A percentile compares a stretch with the other conserved stretches of the same genome.
Conservation (phyloP, 345 rosid genomes). For the Arabis hirsuta region DNA sequence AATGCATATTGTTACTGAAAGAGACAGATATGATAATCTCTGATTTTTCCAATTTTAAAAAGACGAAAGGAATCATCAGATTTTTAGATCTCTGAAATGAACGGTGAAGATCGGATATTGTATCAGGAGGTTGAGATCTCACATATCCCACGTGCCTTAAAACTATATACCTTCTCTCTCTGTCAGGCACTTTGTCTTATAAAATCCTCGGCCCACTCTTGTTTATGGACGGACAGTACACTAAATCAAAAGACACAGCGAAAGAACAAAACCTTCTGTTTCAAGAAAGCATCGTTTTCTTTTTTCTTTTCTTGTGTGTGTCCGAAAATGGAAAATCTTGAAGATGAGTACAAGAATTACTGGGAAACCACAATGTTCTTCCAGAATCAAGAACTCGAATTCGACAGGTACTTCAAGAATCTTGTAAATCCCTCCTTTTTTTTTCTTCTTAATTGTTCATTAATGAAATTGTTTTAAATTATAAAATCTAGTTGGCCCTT, state of each 20-base stretch:
- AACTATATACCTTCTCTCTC: not conserved
- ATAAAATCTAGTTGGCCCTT: conserved; percentile 53
- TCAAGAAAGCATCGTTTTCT: conserved; percentile 39
- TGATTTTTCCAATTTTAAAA: not conserved
- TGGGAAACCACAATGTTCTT: conserved; percentile 77
- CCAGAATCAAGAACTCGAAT: conserved; percentile 64
- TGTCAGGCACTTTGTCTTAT: conserved; percentile 35
- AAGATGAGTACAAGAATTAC: conserved; percentile 58
- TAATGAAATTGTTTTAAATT: conserved; percentile 4
- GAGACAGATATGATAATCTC: conserved; percentile 5
- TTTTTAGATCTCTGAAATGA: conserved; percentile 17
- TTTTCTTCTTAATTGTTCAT: not conserved
- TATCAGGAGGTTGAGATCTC: conserved; percentile 32
- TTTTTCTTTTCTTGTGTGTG: not conserved
- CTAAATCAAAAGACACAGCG: conserved; percentile 22
- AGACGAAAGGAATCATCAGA: not conserved
- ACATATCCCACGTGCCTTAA: conserved; percentile 37
- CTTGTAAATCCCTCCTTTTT: not conserved
- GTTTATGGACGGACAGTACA: conserved; percentile 36
- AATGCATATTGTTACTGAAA: conserved; percentile 5
- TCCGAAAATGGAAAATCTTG: conserved; percentile 42
- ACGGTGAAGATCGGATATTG: conserved; percentile 35
- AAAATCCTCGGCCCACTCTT: conserved; percentile 37
- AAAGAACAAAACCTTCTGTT: conserved; percentile 32
- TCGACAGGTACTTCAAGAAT: conserved; percentile 41